A percentile compares a stretch with the other conserved stretches of the same genome.
Evolutionary conservation across 2,329 filamentous ascomycete genomes (phyloP).

Genomic region (Fusarium pseudograminearum): DNA sequence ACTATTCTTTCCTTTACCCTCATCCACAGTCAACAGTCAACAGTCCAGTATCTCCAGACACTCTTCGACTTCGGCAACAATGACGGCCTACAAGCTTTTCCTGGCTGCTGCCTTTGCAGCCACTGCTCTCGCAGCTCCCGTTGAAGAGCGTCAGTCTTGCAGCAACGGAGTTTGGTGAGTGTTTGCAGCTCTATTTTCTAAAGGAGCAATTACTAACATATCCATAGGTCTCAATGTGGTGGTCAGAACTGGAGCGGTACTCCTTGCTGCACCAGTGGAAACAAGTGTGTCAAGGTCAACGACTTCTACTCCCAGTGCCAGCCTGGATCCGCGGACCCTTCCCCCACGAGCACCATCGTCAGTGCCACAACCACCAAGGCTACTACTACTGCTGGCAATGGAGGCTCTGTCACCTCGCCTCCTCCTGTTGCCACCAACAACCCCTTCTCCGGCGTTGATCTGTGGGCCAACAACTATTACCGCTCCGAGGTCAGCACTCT

Average conservation of each 20-base stretch:
- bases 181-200: fast-evolving
- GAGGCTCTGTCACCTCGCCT: constrained; percentile 35
- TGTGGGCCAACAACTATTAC: constrained; percentile 68
- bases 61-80: constrained; percentile 8
- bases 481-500: constrained; percentile 65
- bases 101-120: constrained; percentile 36
- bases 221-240: constrained; percentile 57
- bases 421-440: constrained; percentile 60
- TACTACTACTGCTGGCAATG: not conserved
- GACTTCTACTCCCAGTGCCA: constrained; percentile 45
- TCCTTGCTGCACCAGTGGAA: constrained; percentile 56
- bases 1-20: not conserved
- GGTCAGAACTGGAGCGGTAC: constrained; percentile 59
- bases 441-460: constrained; percentile 62
- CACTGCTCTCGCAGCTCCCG: constrained; percentile 55
- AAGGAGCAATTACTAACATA: not conserved
- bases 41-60: constrained; percentile 1
- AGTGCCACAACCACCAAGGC: constrained; percentile 31
- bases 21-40: constrained; percentile 11
- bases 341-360: constrained; percentile 26
- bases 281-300: constrained; percentile 43
- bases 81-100: constrained; percentile 36
- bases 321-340: constrained; percentile 31
- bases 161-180: constrained; percentile 36
- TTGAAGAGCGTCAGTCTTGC: constrained; percentile 51